phyloP scores from a whole-genome alignment of 148 eudicot species.

The Silene uniflora region DNA sequence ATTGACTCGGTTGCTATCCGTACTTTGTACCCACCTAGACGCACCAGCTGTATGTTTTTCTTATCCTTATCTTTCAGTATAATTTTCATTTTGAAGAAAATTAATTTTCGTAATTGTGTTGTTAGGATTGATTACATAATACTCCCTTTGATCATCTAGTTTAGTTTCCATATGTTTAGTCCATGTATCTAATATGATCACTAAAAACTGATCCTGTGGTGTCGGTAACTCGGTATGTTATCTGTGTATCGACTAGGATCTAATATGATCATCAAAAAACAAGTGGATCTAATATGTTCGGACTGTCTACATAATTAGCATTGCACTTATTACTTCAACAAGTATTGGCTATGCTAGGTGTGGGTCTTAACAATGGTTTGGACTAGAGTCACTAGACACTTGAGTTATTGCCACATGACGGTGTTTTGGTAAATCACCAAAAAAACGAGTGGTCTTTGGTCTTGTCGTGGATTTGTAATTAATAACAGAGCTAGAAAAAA shows the following conservation, averaged over 20 bases:
- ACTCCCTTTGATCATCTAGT: constrained; percentile 13
- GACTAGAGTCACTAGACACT: constrained; percentile 14
- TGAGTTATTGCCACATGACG: constrained; percentile 23
- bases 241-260: too few relatives aligned
- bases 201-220: too few relatives aligned
- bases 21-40: constrained; percentile 59
- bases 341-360: background rate
- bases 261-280: too few relatives aligned
- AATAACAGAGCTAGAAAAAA: background rate
- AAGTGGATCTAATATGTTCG: too few relatives aligned
- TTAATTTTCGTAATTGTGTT: too few relatives aligned
- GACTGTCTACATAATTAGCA: too few relatives aligned
- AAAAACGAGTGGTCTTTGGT: background rate
- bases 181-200: too few relatives aligned
- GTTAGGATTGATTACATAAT: too few relatives aligned
- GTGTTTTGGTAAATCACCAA: background rate
- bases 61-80: background rate
- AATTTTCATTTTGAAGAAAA: too few relatives aligned
- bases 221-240: too few relatives aligned
- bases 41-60: constrained; percentile 52
- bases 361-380: background rate
- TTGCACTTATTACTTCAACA: background rate
- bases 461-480: background rate
- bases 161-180: too few relatives aligned
- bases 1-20: constrained; percentile 73